A percentile compares a stretch with the other conserved stretches of the same genome.
These are phyloP conservation scores for Anisodus tanguticus DNA, from an alignment of 257 asterid species.

Conservation along the genomic window DNA sequence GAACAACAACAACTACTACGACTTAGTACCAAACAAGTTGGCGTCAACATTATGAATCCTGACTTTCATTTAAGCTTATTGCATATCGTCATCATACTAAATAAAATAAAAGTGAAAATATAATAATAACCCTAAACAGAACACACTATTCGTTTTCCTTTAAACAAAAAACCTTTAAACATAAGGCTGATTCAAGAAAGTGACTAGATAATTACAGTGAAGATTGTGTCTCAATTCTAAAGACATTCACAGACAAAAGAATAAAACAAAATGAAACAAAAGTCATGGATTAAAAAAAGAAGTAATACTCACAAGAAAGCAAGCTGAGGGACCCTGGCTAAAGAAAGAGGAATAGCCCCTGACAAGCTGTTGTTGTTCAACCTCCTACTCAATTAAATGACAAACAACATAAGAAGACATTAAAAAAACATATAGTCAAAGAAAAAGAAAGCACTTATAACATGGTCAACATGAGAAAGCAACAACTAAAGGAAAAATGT, in stretches of 20 bases:
- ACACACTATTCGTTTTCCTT: conserved; percentile 32
- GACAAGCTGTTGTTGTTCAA: conserved; percentile 91
- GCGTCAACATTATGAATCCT: background rate
- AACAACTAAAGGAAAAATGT: background rate
- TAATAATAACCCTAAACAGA: background rate
- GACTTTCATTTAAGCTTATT: background rate
- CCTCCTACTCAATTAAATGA: conserved; percentile 74
- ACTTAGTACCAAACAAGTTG: background rate
- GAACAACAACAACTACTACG: too few relatives aligned
- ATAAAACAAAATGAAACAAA: conserved; percentile 31
- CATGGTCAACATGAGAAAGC: conserved; percentile 19
- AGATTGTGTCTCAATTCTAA: conserved; percentile 13
- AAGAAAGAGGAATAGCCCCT: conserved; percentile 80
- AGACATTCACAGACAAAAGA: conserved; percentile 27
- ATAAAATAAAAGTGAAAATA: background rate
- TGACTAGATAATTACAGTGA: background rate
- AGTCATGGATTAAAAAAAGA: conserved; percentile 27
- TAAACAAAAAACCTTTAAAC: background rate
- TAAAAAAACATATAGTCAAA: conserved; percentile 39
- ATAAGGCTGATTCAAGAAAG: conserved; percentile 21
- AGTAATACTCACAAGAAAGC: conserved; percentile 85
- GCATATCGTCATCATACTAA: background rate
- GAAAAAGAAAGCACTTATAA: conserved; percentile 38
- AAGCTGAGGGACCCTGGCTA: conserved; percentile 86
- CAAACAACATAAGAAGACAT: conserved; percentile 49